Percentiles rank a stretch among this genome's conserved stretches.
Evolutionary conservation across 768 basidiomycete species (phyloP).

Genomic region (Cystofilobasidium ferigula): DNA sequence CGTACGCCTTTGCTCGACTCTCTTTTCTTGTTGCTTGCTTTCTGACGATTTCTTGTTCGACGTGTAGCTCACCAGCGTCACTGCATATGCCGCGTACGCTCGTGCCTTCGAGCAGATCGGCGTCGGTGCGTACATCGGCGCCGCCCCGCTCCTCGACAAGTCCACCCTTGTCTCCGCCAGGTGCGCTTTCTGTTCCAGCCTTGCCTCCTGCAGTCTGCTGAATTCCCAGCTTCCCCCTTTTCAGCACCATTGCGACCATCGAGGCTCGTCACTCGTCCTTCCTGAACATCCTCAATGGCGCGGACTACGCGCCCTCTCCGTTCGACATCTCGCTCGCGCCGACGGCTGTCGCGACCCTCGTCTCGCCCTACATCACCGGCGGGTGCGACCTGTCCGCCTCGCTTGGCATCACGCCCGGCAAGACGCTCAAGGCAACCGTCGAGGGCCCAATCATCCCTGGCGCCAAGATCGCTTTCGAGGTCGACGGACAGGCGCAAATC

Average conservation of each 20-base stretch:
- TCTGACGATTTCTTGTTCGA: no score
- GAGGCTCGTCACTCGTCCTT: constrained; percentile 76
- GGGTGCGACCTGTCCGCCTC: neutral
- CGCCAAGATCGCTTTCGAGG: neutral
- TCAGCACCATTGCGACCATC: constrained; percentile 63
- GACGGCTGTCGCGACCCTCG: constrained; percentile 1
- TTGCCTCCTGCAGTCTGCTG: no score
- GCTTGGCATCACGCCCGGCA: neutral
- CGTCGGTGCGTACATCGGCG: constrained; percentile 66
- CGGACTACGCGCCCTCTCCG: constrained; percentile 50
- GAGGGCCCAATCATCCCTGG: neutral
- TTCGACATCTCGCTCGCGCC: constrained; percentile 60
- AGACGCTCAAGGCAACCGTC: neutral
- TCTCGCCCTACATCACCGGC: neutral
- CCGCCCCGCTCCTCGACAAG: constrained; percentile 52
- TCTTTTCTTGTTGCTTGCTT: no score
- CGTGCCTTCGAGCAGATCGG: constrained; percentile 67
- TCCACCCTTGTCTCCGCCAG: constrained; percentile 57
- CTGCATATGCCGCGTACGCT: constrained; percentile 57
- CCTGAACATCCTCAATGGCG: constrained; percentile 55
- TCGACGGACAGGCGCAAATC: neutral
- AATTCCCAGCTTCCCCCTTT: no score
- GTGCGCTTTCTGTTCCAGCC: no score
- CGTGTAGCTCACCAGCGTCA: neutral
- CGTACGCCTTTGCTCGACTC: no score